These are phyloP conservation scores for Neoboletus subvelutipes DNA, from an alignment of 768 basidiomycete species.

Conservation along the genomic window DNA sequence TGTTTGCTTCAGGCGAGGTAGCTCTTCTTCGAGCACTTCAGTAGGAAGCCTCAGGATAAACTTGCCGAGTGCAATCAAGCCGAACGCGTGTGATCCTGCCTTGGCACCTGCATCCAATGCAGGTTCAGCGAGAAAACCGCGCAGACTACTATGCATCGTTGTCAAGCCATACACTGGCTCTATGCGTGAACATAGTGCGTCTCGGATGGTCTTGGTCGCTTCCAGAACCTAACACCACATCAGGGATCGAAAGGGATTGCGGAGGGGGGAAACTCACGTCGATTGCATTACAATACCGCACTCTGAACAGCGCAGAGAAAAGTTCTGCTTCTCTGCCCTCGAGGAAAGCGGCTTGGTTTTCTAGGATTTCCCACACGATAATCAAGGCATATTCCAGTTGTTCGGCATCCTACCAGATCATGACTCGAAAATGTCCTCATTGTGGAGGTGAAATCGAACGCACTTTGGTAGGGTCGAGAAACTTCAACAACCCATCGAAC, in stretches of 20 bases:
- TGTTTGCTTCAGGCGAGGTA: slow-evolving; percentile 72
- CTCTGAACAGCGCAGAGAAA: slow-evolving; percentile 64
- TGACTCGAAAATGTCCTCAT: background rate
- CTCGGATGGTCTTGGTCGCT: slow-evolving; percentile 79
- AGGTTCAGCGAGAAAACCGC: slow-evolving; percentile 58
- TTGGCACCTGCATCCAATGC: slow-evolving; percentile 54
- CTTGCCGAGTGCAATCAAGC: slow-evolving; percentile 79
- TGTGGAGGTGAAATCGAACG: slow-evolving; percentile 18
- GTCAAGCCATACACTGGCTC: slow-evolving; percentile 86
- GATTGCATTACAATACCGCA: slow-evolving; percentile 70
- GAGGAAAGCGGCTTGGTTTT: slow-evolving; percentile 66
- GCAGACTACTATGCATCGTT: slow-evolving; percentile 73
- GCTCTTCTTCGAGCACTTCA: slow-evolving; percentile 84
- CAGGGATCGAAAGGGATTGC: background rate
- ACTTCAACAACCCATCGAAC: slow-evolving; percentile 62
- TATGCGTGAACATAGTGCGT: slow-evolving; percentile 65
- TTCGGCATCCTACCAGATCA: slow-evolving; percentile 50
- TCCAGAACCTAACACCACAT: slow-evolving; percentile 61
- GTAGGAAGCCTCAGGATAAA: slow-evolving; percentile 78
- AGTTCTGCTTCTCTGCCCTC: slow-evolving; percentile 81
- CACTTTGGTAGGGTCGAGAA: slow-evolving; percentile 65
- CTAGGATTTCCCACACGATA: slow-evolving; percentile 80
- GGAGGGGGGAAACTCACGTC: slow-evolving; percentile 48
- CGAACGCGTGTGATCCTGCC: slow-evolving; percentile 74
- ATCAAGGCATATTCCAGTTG: slow-evolving; percentile 78